A percentile compares a stretch with the other conserved stretches of the same genome.
Evolutionary conservation across 176 grass and related monocot species (phyloP).

Genomic region (Ampelocalamus luodianensis): DNA sequence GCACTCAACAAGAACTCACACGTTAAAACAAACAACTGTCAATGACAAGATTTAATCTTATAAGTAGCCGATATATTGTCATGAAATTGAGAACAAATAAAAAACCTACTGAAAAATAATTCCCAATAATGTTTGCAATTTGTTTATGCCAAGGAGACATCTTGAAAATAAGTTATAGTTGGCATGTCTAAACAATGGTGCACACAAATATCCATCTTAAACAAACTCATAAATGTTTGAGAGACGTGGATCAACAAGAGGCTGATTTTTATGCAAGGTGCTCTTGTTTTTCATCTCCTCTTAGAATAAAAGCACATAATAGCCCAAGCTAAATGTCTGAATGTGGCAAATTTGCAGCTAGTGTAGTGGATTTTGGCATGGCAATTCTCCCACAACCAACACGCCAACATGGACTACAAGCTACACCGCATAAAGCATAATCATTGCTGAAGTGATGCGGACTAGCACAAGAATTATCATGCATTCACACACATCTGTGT

Average conservation of each 20-base stretch:
- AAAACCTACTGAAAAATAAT: neutral
- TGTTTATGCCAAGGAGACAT: neutral
- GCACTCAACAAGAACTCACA: neutral
- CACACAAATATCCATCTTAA: neutral
- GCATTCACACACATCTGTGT: neutral
- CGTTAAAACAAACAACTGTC: neutral
- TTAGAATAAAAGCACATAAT: neutral
- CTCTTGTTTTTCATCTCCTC: neutral
- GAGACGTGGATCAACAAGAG: neutral
- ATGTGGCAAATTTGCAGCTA: neutral
- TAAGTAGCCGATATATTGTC: neutral
- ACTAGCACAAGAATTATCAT: neutral
- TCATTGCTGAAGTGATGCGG: neutral
- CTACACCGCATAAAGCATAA: neutral
- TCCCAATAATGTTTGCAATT: neutral
- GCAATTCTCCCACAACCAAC: neutral
- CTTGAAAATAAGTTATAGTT: neutral
- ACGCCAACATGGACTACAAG: neutral
- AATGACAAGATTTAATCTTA: neutral
- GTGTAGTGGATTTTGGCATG: neutral
- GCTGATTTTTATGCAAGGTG: constrained; percentile 19
- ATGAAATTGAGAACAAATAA: neutral
- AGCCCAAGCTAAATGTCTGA: neutral
- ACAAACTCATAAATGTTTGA: neutral
- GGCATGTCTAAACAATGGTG: neutral